A percentile compares a stretch with the other conserved stretches of the same genome.
phyloP scores from a whole-genome alignment of 179 eudicot species.

The Silene coronaria region DNA sequence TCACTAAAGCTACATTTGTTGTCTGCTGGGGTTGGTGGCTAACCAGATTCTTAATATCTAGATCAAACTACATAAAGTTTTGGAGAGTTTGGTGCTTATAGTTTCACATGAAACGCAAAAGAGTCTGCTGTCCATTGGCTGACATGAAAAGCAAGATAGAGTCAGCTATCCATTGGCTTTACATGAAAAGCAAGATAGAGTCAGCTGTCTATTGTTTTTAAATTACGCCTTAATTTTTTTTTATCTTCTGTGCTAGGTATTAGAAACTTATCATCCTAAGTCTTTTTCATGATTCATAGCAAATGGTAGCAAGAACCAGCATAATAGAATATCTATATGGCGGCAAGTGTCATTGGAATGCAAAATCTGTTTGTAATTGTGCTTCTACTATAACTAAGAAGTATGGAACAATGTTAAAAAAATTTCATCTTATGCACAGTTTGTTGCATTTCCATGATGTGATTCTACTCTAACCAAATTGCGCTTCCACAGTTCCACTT shows the following conservation, averaged over 20 bases:
- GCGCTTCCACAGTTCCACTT: too few species aligned
- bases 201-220: not conserved
- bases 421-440: not conserved
- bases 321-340: not conserved
- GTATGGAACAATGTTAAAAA: not conserved
- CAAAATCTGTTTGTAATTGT: not conserved
- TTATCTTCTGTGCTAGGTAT: not conserved
- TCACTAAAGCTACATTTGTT: not conserved
- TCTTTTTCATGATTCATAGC: not conserved
- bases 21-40: not conserved
- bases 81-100: not conserved
- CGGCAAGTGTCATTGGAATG: not conserved
- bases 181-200: not conserved
- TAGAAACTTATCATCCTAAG: not conserved
- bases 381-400: not conserved
- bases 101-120: constrained; percentile 1
- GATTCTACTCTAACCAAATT: not conserved
- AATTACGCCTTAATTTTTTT: not conserved
- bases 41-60: not conserved
- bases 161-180: not conserved
- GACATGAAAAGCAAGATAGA: not conserved
- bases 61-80: not conserved
- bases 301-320: not conserved
- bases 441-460: not conserved
- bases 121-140: not conserved